Conservation (phyloP, 1,139 yeast species). For the Kodamaea plutei region DNA sequence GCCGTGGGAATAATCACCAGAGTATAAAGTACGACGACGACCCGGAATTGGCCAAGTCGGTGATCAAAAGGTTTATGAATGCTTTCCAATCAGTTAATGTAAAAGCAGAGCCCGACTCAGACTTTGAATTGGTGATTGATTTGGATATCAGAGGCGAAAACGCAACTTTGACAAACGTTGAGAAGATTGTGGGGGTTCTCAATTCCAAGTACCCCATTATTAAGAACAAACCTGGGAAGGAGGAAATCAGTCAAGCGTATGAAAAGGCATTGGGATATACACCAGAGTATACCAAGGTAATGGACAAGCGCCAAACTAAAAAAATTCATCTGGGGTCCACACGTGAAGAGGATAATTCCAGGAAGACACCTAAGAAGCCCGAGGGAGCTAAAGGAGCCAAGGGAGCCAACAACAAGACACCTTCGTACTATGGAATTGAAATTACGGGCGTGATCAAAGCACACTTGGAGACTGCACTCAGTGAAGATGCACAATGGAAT, state of each 20-base stretch:
- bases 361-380: too few species aligned
- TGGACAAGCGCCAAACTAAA: constrained; percentile 11
- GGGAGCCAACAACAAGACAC: constrained; percentile 13
- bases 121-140: constrained; percentile 59
- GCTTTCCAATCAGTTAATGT: constrained; percentile 61
- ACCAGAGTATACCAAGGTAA: constrained; percentile 46
- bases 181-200: constrained; percentile 38
- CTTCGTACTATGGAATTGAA: constrained; percentile 31
- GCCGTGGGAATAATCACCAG: constrained; percentile 89
- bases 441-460: constrained; percentile 12
- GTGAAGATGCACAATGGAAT: constrained; percentile 25
- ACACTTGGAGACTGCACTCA: constrained; percentile 9
- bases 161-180: constrained; percentile 54
- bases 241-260: constrained; percentile 40
- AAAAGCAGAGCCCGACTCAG: constrained; percentile 52
- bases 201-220: constrained; percentile 49
- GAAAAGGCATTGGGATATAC: constrained; percentile 46
- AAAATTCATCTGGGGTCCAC: too few species aligned
- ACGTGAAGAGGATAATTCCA: too few species aligned
- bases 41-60: constrained; percentile 43
- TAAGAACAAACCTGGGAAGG: constrained; percentile 26
- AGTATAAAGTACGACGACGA: constrained; percentile 58
- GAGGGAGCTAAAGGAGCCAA: constrained; percentile 16
- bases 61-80: constrained; percentile 70
- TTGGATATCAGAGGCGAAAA: constrained; percentile 39